Evolutionary conservation across 2,329 filamentous ascomycete genomes (phyloP), one percentile per base, ranked within the genome.

Genomic region (Pseudocercospora crystallina): DNA sequence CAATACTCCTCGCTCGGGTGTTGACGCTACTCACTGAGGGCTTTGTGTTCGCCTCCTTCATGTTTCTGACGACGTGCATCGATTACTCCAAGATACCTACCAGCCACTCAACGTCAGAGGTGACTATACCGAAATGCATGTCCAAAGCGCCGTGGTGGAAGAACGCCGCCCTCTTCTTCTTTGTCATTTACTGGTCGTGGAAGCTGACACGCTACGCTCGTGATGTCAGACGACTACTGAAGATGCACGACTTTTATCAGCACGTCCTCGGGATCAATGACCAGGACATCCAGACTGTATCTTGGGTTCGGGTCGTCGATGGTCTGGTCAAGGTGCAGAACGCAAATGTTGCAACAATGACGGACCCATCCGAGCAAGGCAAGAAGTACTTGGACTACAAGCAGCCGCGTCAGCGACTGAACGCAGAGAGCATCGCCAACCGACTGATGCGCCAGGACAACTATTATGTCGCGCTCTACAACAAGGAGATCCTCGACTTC

Each of bases 401-500:
- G 13, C 53, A 62, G 40, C 58, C 65, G 10, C 65, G 96, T 69
- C 90, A 97, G 71, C 82, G 92, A 56, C 85, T 99, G 61, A 94
- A 96, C 70, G 94, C 94, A 9, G 90, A 96, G 63, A 94, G 96
- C 65, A 97, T 99, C 68, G 94, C 94, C 5, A 99, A 97, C 66
- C 84, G 94, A 30, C 74, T 99, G 39, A 97, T 99, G 94, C 86
- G 94, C 52, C 87, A 89, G 65, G 92, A 96, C 57, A 99, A 99
- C 65, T 99, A 96, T 63, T 81, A 96, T 56, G 96, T 99, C 63
- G 94, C 94, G 4, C 78, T 99, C 63, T 90, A 97, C 73, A 99
- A 99, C 76, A 97, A 99, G 70, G 94, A 97, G 54, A 83, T 97
- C 33, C 72, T 99, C 36, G 86, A 99, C 65, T 76, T 97, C 39